Evolutionary conservation across 2,329 filamentous ascomycete species (phyloP).

Genomic region (Xylaria hypoxylon): DNA sequence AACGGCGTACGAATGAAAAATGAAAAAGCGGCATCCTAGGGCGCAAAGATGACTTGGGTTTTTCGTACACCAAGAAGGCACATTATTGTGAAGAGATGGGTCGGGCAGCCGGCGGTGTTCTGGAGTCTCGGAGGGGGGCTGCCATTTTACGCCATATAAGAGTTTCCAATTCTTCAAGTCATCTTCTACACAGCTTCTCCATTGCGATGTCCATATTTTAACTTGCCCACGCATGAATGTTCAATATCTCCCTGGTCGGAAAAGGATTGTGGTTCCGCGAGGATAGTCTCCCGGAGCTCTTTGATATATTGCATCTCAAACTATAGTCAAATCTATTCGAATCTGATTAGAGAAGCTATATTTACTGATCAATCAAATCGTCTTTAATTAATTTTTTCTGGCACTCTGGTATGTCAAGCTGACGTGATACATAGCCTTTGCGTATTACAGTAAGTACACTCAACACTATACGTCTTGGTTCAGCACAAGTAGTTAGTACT

Average conservation of each 20-base stretch:
- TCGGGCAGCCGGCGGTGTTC: slow-evolving; percentile 49
- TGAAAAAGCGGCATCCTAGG: slow-evolving; percentile 50
- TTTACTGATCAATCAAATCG: slow-evolving; percentile 33
- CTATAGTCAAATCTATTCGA: slow-evolving; percentile 31
- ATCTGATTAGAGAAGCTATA: slow-evolving; percentile 37
- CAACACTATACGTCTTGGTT: background rate
- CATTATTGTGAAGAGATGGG: slow-evolving; percentile 45
- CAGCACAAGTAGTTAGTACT: background rate
- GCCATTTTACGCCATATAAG: slow-evolving; percentile 44
- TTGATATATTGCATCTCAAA: slow-evolving; percentile 32
- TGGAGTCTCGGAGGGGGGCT: slow-evolving; percentile 45
- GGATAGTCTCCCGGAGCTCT: slow-evolving; percentile 17
- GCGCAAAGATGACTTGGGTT: slow-evolving; percentile 50
- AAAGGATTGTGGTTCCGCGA: slow-evolving; percentile 36
- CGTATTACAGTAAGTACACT: background rate
- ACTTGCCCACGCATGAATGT: slow-evolving; percentile 36
- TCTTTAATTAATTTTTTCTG: background rate
- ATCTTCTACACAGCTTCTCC: slow-evolving; percentile 36
- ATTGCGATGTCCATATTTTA: slow-evolving; percentile 43
- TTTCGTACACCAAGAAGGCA: slow-evolving; percentile 45
- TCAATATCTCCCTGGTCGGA: slow-evolving; percentile 39
- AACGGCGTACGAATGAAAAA: slow-evolving; percentile 58
- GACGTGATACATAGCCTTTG: slow-evolving; percentile 15
- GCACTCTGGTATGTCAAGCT: background rate
- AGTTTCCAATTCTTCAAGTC: slow-evolving; percentile 38